Evolutionary conservation across 2,329 filamentous ascomycete genomes (phyloP).

Genomic region (Onygena corvina): DNA sequence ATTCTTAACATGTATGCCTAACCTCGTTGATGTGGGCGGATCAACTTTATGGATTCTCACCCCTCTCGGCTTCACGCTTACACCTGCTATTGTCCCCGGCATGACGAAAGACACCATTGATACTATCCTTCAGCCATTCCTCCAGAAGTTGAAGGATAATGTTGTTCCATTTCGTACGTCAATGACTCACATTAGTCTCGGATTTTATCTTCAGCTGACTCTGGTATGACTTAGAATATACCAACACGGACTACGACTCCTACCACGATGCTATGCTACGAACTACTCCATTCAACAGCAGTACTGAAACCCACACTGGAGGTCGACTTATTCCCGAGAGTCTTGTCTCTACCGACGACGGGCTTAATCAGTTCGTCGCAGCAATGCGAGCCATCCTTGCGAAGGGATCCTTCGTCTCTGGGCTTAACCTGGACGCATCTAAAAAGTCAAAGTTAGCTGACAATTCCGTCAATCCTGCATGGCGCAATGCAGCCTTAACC

Average conservation of each 20-base stretch:
- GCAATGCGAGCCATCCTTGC: slow-evolving; percentile 7
- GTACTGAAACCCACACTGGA: neutral
- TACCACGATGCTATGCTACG: slow-evolving; percentile 14
- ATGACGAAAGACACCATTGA: neutral
- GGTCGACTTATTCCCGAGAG: slow-evolving; percentile 1
- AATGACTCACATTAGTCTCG: neutral
- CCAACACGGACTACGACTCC: slow-evolving; percentile 25
- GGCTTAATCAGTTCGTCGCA: neutral
- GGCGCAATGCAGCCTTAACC: neutral
- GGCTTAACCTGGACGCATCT: slow-evolving; percentile 30
- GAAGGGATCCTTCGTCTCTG: slow-evolving; percentile 28
- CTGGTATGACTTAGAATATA: slow-evolving; percentile 10
- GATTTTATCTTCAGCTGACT: neutral
- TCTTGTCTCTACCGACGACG: neutral
- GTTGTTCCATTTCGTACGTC: slow-evolving; percentile 2
- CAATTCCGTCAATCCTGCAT: slow-evolving; percentile 6
- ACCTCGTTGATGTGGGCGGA: neutral
- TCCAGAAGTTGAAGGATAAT: neutral
- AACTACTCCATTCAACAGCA: neutral
- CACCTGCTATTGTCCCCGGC: neutral
- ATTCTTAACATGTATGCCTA: neutral
- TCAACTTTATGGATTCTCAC: neutral
- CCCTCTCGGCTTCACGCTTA: neutral
- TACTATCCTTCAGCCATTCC: neutral
- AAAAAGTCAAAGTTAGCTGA: neutral